A percentile compares a stretch with the other conserved stretches of the same genome.
phyloP scores from a whole-genome alignment of 169 alveolate species.

The Plasmodium knowlesi region DNA sequence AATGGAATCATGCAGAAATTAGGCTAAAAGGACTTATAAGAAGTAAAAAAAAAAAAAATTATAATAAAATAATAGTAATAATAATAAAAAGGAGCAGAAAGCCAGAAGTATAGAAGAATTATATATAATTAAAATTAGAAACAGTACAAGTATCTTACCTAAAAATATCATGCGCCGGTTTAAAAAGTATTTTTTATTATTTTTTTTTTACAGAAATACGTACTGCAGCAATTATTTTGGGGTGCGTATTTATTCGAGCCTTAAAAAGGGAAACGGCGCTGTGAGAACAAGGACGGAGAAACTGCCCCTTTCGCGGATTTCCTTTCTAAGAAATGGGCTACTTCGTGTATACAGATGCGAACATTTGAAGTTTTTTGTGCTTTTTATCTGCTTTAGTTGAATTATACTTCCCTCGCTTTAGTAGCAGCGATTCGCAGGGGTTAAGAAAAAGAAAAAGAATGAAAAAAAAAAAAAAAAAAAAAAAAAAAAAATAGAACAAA shows the following conservation, averaged over 20 bases:
- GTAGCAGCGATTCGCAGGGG: neutral
- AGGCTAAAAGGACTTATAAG: neutral
- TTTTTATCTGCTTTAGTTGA: neutral
- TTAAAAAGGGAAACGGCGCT: neutral
- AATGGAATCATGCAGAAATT: neutral
- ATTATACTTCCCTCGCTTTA: neutral
- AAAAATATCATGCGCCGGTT: neutral
- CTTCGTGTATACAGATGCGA: neutral
- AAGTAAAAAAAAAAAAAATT: no score
- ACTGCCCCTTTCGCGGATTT: neutral
- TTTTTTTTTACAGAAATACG: neutral
- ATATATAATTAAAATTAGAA: no score
- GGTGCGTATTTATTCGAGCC: neutral
- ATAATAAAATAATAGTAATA: no score
- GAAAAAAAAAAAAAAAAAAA: no score
- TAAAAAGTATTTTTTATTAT: no score
- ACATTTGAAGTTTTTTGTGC: neutral
- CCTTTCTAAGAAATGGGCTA: neutral
- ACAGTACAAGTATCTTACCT: neutral
- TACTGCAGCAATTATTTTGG: neutral
- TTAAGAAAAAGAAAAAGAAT: no score
- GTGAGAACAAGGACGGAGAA: neutral
- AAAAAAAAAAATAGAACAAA: no score
- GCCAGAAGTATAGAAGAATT: no score
- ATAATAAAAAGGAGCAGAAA: no score